Evolutionary conservation across 805 yeast genomes (phyloP).

Genomic region (Saccharomycopsis fibuligera): DNA sequence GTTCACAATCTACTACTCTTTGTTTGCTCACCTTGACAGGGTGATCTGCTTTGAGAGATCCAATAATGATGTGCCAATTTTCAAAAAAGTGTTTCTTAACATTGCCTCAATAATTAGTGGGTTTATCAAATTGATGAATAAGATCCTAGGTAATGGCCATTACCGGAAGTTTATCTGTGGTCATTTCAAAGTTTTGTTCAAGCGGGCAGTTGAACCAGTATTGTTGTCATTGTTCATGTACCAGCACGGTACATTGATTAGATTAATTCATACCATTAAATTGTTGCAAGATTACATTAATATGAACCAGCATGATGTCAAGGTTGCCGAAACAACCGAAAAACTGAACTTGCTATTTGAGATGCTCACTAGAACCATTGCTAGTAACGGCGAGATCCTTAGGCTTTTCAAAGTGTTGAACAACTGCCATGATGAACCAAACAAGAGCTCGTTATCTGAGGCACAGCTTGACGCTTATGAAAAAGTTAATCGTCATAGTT

Average conservation of each 20-base stretch:
- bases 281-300: slow-evolving; percentile 12
- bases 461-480: slow-evolving; percentile 9
- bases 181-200: slow-evolving; percentile 12
- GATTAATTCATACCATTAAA: slow-evolving; percentile 18
- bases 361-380: slow-evolving; percentile 4
- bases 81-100: slow-evolving; percentile 19
- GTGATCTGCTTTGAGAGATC: slow-evolving; percentile 16
- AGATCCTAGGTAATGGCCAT: slow-evolving; percentile 9
- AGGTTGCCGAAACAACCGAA: slow-evolving; percentile 7
- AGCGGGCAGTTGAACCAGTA: slow-evolving; percentile 7
- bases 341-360: neutral
- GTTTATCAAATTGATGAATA: slow-evolving; percentile 1
- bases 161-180: slow-evolving; percentile 16
- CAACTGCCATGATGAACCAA: slow-evolving; percentile 14
- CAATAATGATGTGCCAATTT: slow-evolving; percentile 11
- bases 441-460: neutral
- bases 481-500: slow-evolving; percentile 6
- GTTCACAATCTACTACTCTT: slow-evolving; percentile 16
- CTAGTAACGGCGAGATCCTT: slow-evolving; percentile 2
- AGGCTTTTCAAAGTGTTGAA: slow-evolving; percentile 10
- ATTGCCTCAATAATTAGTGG: slow-evolving; percentile 9
- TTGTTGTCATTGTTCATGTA: slow-evolving; percentile 13
- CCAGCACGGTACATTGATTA: slow-evolving; percentile 10
- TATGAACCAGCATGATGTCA: neutral
- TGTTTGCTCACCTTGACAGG: slow-evolving; percentile 15